These are phyloP conservation scores for Chlamydomonas sp. DNA, from an alignment of 139 green algal species.

Conservation along the genomic window DNA sequence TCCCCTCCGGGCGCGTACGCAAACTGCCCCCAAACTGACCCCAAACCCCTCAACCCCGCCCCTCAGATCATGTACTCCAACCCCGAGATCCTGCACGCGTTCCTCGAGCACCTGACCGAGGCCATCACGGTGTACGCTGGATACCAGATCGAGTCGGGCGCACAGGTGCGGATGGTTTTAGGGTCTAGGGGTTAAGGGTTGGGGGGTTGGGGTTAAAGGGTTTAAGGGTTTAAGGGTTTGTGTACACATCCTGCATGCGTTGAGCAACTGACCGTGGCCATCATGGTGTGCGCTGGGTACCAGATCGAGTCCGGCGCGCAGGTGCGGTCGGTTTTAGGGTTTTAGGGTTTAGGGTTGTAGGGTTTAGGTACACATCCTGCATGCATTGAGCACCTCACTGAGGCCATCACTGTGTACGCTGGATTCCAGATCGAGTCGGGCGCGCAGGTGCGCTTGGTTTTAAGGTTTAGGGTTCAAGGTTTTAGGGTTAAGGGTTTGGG, in stretches of 20 bases:
- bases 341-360: too few relatives aligned
- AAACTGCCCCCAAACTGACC: too few relatives aligned
- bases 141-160: slow-evolving; percentile 92
- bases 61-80: slow-evolving; percentile 78
- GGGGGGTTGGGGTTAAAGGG: too few relatives aligned
- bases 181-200: too few relatives aligned
- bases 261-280: slow-evolving; percentile 78
- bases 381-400: slow-evolving; percentile 79
- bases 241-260: slow-evolving; percentile 76
- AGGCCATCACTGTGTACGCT: slow-evolving; percentile 76
- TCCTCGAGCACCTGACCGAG: slow-evolving; percentile 84
- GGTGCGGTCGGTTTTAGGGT: too few relatives aligned
- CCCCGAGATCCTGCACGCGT: slow-evolving; percentile 76
- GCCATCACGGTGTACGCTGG: slow-evolving; percentile 73
- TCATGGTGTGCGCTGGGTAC: slow-evolving; percentile 80
- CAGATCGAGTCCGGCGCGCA: slow-evolving; percentile 91
- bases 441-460: slow-evolving; percentile 64
- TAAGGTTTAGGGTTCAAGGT: too few relatives aligned
- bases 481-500: too few relatives aligned
- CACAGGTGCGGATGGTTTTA: slow-evolving; percentile 56
- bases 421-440: slow-evolving; percentile 91
- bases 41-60: too few relatives aligned
- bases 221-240: too few relatives aligned
- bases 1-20: too few relatives aligned
- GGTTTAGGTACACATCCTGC: too few relatives aligned